Evolutionary conservation across 768 basidiomycete species (phyloP).

Genomic region (Collybia sordida): DNA sequence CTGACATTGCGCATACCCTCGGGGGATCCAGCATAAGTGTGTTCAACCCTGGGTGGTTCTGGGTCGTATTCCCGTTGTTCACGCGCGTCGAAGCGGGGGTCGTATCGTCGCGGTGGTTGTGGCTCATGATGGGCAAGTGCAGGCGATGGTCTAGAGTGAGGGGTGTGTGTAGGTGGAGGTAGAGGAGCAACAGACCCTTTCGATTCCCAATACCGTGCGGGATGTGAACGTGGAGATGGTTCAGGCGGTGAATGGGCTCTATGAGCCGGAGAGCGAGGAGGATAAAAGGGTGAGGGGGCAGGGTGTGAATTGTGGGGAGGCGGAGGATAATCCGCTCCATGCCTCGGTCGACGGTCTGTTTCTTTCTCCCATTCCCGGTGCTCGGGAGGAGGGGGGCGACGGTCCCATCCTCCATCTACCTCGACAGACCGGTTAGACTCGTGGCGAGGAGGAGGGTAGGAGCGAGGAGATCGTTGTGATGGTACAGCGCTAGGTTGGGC

Average conservation of each 20-base stretch:
- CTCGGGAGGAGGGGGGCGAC: conserved; percentile 47
- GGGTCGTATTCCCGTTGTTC: conserved; percentile 50
- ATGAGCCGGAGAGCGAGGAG: conserved; percentile 40
- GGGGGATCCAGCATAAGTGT: conserved; percentile 46
- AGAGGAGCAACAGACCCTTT: conserved; percentile 44
- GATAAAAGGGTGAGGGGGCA: conserved; percentile 30
- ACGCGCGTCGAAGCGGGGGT: conserved; percentile 58
- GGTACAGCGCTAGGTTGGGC: conserved; percentile 43
- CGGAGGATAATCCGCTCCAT: conserved; percentile 37
- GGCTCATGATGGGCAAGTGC: conserved; percentile 40
- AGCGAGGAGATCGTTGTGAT: conserved; percentile 61
- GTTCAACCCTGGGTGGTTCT: conserved; percentile 32
- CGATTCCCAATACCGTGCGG: conserved; percentile 59
- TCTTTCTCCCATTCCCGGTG: conserved; percentile 55
- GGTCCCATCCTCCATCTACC: conserved; percentile 59
- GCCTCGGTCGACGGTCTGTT: conserved; percentile 41
- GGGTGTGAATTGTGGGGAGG: conserved; percentile 24
- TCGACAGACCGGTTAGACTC: conserved; percentile 49
- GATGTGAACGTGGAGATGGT: conserved; percentile 59
- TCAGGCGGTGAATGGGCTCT: conserved; percentile 53
- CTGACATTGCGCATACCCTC: conserved; percentile 36
- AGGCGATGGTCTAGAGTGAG: conserved; percentile 31
- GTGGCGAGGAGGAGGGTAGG: conserved; percentile 43
- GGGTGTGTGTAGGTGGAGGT: conserved; percentile 23
- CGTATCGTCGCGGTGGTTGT: conserved; percentile 54